A percentile compares a stretch with the other conserved stretches of the same genome.
Evolutionary conservation across 495 filamentous ascomycete genomes (phyloP).

Genomic region (Staphylotrichum longicolle): DNA sequence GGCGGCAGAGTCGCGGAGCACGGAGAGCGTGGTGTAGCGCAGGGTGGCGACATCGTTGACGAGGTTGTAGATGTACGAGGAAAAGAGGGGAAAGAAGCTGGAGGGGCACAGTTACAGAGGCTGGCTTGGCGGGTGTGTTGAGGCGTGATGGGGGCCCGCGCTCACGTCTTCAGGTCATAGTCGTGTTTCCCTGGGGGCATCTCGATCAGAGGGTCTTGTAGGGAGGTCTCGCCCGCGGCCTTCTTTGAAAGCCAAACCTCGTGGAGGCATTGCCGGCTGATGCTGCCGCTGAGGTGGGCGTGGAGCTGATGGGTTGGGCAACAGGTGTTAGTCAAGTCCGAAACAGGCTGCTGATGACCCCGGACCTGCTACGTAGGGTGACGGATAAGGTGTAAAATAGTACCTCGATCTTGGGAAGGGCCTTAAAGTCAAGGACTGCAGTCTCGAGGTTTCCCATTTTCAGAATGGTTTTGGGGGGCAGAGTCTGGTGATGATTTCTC

Average conservation of each 20-base stretch:
- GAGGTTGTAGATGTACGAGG: conserved; percentile 72
- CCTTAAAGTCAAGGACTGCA: conserved; percentile 38
- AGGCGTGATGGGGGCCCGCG: conserved; percentile 31
- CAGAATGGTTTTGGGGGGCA: not conserved
- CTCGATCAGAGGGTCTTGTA: conserved; percentile 66
- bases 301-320: conserved; percentile 57
- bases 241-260: conserved; percentile 68
- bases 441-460: not conserved
- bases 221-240: conserved; percentile 42
- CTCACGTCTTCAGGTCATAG: conserved; percentile 66
- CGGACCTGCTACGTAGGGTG: too few species aligned
- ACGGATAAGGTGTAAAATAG: too few species aligned
- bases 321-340: not conserved
- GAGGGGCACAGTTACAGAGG: conserved; percentile 20
- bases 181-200: conserved; percentile 69
- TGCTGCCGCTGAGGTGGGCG: conserved; percentile 79
- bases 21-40: conserved; percentile 60
- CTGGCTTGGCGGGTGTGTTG: conserved; percentile 13
- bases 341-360: too few species aligned
- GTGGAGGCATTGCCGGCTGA: conserved; percentile 71
- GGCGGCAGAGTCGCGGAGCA: conserved; percentile 65
- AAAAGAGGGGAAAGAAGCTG: conserved; percentile 75
- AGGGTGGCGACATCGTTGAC: conserved; percentile 59
- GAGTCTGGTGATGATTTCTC: not conserved
- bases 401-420: conserved; percentile 51